Conservation (phyloP, 2,329 filamentous ascomycete genomes). For the Tolypocladium nubicola region DNA sequence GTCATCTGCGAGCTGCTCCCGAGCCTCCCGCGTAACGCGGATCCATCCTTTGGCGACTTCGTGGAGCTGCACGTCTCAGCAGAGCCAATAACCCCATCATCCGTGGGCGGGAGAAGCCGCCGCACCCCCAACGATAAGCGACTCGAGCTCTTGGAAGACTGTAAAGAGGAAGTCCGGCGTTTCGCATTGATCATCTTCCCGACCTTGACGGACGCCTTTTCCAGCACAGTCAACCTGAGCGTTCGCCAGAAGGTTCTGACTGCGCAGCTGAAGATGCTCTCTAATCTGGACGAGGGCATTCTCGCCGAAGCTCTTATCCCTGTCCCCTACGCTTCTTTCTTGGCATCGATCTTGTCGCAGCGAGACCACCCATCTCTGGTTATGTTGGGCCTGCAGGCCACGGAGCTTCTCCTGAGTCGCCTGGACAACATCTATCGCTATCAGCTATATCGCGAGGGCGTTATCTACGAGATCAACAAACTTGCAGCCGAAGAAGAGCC, state of each 20-base stretch:
- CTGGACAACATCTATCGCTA: slow-evolving; percentile 85
- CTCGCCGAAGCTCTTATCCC: slow-evolving; percentile 75
- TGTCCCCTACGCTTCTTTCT: slow-evolving; percentile 89
- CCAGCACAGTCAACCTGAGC: slow-evolving; percentile 89
- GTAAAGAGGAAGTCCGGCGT: slow-evolving; percentile 75
- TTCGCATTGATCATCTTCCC: slow-evolving; percentile 91
- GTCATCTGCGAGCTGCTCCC: slow-evolving; percentile 93
- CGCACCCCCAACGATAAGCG: slow-evolving; percentile 65
- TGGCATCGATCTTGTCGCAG: slow-evolving; percentile 90
- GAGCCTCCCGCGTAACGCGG: slow-evolving; percentile 49
- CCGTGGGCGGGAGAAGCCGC: slow-evolving; percentile 15
- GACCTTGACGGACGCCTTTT: slow-evolving; percentile 91
- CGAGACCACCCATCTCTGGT: slow-evolving; percentile 86
- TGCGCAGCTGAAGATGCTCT: slow-evolving; percentile 97
- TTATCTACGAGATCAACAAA: slow-evolving; percentile 82
- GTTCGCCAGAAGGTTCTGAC: slow-evolving; percentile 92
- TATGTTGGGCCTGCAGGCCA: slow-evolving; percentile 76
- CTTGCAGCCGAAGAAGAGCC: slow-evolving; percentile 46
- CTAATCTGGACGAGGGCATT: slow-evolving; percentile 78
- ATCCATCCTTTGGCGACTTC: slow-evolving; percentile 31
- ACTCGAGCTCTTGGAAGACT: slow-evolving; percentile 69
- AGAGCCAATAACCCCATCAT: slow-evolving; percentile 30
- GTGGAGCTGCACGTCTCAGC: slow-evolving; percentile 27
- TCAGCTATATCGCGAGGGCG: slow-evolving; percentile 94
- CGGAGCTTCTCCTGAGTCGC: slow-evolving; percentile 75